A percentile compares a stretch with the other conserved stretches of the same genome.
Conservation (phyloP, 176 grass and related monocot genomes). For the Raddia guianensis region DNA sequence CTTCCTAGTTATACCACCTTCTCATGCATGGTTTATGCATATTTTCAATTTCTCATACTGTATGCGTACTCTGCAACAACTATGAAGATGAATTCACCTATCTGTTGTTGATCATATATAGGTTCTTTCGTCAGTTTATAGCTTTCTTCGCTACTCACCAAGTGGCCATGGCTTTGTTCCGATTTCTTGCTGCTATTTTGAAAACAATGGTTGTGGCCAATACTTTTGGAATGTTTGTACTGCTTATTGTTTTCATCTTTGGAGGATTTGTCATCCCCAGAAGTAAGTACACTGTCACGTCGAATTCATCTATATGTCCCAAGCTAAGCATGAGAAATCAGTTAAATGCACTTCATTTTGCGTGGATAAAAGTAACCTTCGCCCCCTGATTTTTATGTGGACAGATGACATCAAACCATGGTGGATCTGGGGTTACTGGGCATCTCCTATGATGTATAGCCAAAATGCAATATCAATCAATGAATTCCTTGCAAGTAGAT, state of each 20-base stretch:
- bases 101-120: conserved; percentile 39
- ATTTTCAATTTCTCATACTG: not conserved
- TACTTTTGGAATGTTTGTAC: conserved; percentile 65
- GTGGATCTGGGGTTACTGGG: conserved; percentile 97
- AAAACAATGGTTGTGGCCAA: conserved; percentile 86
- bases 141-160: conserved; percentile 73
- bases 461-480: conserved; percentile 83
- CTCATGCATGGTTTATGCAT: not conserved
- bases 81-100: not conserved
- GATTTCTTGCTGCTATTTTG: conserved; percentile 72
- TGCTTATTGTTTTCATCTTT: conserved; percentile 79
- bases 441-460: conserved; percentile 90
- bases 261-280: conserved; percentile 80
- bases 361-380: conserved; percentile 26
- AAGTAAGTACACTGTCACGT: conserved; percentile 47
- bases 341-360: not conserved
- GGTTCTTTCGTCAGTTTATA: conserved; percentile 86
- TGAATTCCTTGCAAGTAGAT: conserved; percentile 87
- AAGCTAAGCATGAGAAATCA: conserved; percentile 16
- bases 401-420: conserved; percentile 86
- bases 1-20: not conserved
- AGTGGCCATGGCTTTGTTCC: conserved; percentile 73
- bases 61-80: not conserved
- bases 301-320: conserved; percentile 21
- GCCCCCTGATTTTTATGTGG: conserved; percentile 19